phyloP scores from a whole-genome alignment of 1,139 yeast genomes.

The Yamadazyma oceani region DNA sequence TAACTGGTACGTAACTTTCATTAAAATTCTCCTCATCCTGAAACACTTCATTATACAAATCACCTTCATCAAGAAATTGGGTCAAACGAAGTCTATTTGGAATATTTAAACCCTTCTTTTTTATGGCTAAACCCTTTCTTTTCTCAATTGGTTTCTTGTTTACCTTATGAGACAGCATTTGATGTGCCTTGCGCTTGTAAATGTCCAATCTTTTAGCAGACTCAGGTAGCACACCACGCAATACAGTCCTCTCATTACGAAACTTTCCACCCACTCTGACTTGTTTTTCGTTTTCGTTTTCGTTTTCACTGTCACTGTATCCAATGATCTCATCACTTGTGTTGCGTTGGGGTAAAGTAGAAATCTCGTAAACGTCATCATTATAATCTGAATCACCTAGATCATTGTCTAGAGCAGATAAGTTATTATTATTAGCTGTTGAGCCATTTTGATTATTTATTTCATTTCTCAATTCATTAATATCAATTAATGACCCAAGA shows the following conservation, averaged over 20 bases:
- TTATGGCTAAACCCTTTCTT: conserved; percentile 40
- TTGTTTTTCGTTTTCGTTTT: conserved; percentile 14
- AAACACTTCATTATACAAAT: conserved; percentile 13
- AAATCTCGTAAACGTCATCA: no score
- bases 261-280: conserved; percentile 36
- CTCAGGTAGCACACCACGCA: conserved; percentile 41
- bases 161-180: background rate
- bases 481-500: conserved; percentile 8
- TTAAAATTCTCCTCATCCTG: conserved; percentile 3
- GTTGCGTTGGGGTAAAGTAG: no score
- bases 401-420: no score
- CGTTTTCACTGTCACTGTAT: background rate
- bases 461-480: conserved; percentile 1
- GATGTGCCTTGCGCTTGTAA: conserved; percentile 21
- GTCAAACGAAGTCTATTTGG: background rate
- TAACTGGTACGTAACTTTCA: conserved; percentile 6
- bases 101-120: conserved; percentile 16
- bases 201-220: conserved; percentile 35
- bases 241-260: conserved; percentile 28
- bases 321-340: conserved; percentile 2
- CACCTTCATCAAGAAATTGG: conserved; percentile 11
- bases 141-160: conserved; percentile 15
- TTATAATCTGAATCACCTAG: no score
- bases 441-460: background rate
- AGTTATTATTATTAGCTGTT: background rate